Conservation (phyloP, 805 yeast species). For the Lipomyces lipofer region DNA sequence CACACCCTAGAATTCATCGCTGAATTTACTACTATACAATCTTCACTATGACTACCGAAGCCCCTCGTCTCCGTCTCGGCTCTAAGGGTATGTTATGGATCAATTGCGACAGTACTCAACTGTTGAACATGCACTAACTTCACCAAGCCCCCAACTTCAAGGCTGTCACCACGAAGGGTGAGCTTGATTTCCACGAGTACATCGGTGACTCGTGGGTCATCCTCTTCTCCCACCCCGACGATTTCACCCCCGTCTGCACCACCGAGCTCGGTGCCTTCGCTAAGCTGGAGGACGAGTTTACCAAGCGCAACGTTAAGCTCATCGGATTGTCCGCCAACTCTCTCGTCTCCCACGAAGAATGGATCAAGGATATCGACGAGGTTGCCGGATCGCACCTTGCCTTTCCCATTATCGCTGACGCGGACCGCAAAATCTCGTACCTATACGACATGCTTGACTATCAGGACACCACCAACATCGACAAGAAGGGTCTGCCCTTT, state of each 20-base stretch:
- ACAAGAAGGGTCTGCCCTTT: slow-evolving; percentile 66
- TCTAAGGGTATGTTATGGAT: slow-evolving; percentile 17
- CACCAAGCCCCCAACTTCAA: slow-evolving; percentile 83
- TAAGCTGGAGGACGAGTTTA: slow-evolving; percentile 82
- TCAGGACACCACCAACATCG: slow-evolving; percentile 72
- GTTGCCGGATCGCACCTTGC: slow-evolving; percentile 71
- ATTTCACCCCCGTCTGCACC: slow-evolving; percentile 95
- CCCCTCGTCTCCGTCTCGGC: slow-evolving; percentile 31
- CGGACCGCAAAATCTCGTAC: slow-evolving; percentile 79
- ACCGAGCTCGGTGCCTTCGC: slow-evolving; percentile 96
- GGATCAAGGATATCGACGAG: slow-evolving; percentile 93
- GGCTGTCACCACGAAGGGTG: slow-evolving; percentile 80
- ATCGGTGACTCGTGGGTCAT: slow-evolving; percentile 85
- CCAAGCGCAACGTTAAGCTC: slow-evolving; percentile 79
- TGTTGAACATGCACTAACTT: no score
- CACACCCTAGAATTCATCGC: no score
- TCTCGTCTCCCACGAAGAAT: slow-evolving; percentile 72
- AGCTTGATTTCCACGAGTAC: slow-evolving; percentile 82
- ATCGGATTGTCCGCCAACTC: slow-evolving; percentile 89
- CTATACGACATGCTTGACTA: slow-evolving; percentile 86
- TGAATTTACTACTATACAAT: no score
- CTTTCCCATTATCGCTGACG: slow-evolving; percentile 91
- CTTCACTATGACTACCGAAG: slow-evolving; percentile 21
- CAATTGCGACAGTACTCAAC: no score
- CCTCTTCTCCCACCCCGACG: slow-evolving; percentile 92